phyloP scores from a whole-genome alignment of 2,329 filamentous ascomycete species.

The Domatiomyces globalis region DNA sequence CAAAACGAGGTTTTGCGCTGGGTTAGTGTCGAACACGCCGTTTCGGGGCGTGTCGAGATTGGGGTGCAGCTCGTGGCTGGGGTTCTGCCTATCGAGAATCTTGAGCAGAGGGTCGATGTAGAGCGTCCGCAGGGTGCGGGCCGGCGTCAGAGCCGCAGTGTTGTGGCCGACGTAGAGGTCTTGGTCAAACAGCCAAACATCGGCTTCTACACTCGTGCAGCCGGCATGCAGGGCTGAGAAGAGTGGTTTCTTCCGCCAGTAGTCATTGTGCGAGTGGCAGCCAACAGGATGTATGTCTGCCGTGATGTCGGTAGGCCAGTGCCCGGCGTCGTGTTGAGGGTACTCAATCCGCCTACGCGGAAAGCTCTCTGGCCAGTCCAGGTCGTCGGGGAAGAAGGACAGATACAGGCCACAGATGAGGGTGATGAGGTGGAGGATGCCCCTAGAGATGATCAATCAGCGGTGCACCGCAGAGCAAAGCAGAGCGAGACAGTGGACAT shows the following conservation, averaged over 20 bases:
- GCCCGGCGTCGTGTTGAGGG: slow-evolving; percentile 22
- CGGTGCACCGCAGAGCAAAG: slow-evolving; percentile 24
- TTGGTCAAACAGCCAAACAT: slow-evolving; percentile 40
- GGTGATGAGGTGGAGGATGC: slow-evolving; percentile 19
- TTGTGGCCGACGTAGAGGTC: slow-evolving; percentile 44
- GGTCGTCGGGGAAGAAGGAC: slow-evolving; percentile 30
- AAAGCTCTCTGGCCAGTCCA: slow-evolving; percentile 23
- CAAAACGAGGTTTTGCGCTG: slow-evolving; percentile 36
- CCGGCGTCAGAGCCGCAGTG: slow-evolving; percentile 31
- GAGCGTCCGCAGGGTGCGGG: slow-evolving; percentile 36
- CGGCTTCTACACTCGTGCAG: slow-evolving; percentile 43
- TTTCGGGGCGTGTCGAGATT: slow-evolving; percentile 20
- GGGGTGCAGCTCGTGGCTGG: slow-evolving; percentile 25
- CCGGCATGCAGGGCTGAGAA: slow-evolving; percentile 42
- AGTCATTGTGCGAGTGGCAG: slow-evolving; percentile 47
- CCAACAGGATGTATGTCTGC: slow-evolving; percentile 35
- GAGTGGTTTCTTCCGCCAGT: slow-evolving; percentile 41
- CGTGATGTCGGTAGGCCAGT: slow-evolving; percentile 37
- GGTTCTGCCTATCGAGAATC: slow-evolving; percentile 38
- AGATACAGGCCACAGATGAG: slow-evolving; percentile 26
- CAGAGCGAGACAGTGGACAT: slow-evolving; percentile 12
- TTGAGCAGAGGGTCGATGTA: slow-evolving; percentile 40
- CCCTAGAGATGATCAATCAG: background rate
- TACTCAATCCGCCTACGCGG: slow-evolving; percentile 30
- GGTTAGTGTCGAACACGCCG: slow-evolving; percentile 39